phyloP scores from a whole-genome alignment of 306 rosid genomes.

The Potentilla sterilis region DNA sequence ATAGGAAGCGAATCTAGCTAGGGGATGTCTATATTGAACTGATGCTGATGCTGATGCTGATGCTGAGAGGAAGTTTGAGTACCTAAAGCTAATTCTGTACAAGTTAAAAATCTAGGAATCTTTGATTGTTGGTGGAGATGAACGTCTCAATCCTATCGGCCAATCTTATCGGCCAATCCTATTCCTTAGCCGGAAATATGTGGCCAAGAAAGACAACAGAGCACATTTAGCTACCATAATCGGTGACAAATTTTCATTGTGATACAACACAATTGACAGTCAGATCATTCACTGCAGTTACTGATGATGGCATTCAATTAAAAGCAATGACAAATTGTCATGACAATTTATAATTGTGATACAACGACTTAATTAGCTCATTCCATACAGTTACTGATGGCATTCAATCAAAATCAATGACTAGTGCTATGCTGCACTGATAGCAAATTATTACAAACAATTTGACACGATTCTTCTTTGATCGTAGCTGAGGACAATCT shows the following conservation, averaged over 20 bases:
- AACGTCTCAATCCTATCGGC: too few species aligned
- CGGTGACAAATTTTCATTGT: neutral
- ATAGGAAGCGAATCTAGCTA: neutral
- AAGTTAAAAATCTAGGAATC: too few species aligned
- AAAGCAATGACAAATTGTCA: too few species aligned
- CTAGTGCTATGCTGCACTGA: neutral
- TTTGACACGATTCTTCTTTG: neutral
- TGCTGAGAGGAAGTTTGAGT: neutral
- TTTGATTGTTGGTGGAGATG: too few species aligned
- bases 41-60: neutral
- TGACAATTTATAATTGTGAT: too few species aligned
- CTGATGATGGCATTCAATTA: neutral
- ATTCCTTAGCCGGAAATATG: neutral
- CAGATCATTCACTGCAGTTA: neutral
- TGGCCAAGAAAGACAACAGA: too few species aligned
- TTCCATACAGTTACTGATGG: neutral
- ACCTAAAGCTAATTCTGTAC: too few species aligned
- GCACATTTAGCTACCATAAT: neutral
- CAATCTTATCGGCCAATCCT: too few species aligned
- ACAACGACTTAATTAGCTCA: neutral
- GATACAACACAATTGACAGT: too few species aligned
- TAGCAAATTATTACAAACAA: slow-evolving; percentile 5
- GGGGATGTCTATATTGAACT: neutral
- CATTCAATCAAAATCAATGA: neutral
- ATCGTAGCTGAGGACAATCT: neutral